Evolutionary conservation across 202 grass and related monocot species (phyloP), one percentile per base, ranked within the genome.

Genomic region (Schoenoplectus tabernaemontani): DNA sequence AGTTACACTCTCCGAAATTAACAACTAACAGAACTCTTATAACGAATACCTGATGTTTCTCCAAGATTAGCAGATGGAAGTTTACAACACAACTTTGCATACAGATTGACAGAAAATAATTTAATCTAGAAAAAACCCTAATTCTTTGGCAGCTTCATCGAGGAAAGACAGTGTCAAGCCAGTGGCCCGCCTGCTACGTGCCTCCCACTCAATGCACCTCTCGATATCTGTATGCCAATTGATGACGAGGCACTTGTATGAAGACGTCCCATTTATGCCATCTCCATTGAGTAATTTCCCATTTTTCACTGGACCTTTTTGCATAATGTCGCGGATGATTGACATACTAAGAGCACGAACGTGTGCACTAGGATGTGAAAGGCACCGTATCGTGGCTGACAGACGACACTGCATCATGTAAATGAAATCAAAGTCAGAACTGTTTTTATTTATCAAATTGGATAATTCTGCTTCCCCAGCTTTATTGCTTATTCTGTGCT

Each of bases 171-270:
- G 96, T 1, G 92, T 93, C 82, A 99, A 78, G 22, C 96, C 92
- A 8, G 96, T 96, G 48, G 92, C 87, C 0, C 80, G 92, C 61
- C 96, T 89, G 87, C 85, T 99, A 65, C 77, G 90, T 57, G 92
- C 90, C 85, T 99, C 96, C 96, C 96, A 99, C 48, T 91, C 86
- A 43, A 99, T 87, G 82, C 92, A 99, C 41, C 89, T 96, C 76
- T 90, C 83, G 0, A 99, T 82, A 58, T 99, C 96, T 11, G 88
- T 75, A 60, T 89, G 90, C 96, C 96, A 99, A 57, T 93, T 93
- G 64, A 77, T 79, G 53, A 81, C 75, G 7, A 90, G 61, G 79
- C 90, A 92, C 56, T 75, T 80, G 72, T 91, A 96, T 15, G 81
- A 89, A n/a, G 89, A 59, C 44, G 66, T 77, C 15, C 90, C 75